Evolutionary conservation across 169 alveolate species (phyloP).

Genomic region (Plasmodium sp.): DNA sequence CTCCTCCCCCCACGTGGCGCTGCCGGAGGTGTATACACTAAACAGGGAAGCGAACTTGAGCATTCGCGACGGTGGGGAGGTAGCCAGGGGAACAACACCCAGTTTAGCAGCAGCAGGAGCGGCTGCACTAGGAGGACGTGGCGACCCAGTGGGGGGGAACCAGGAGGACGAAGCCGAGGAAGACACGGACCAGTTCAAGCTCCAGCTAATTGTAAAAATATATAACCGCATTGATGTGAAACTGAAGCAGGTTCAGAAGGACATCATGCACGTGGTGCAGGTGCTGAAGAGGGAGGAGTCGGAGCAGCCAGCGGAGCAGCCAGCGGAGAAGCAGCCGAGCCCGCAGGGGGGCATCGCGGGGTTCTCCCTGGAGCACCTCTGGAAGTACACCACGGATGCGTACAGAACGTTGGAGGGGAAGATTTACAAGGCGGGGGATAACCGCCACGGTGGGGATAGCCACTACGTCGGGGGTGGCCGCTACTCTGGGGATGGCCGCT

Average conservation of each 20-base stretch:
- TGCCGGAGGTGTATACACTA: background rate
- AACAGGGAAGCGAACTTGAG: background rate
- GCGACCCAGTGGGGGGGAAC: background rate
- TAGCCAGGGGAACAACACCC: background rate
- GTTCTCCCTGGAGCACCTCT: conserved; percentile 26
- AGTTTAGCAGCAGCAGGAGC: background rate
- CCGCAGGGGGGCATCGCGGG: background rate
- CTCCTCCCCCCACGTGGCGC: background rate
- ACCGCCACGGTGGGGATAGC: background rate
- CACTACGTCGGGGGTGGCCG: background rate
- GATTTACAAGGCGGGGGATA: background rate
- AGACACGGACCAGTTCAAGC: conserved; percentile 39
- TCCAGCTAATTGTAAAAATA: conserved; percentile 19
- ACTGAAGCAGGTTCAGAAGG: conserved; percentile 12
- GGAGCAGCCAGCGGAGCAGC: background rate
- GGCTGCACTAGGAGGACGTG: background rate
- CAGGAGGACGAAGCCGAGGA: background rate
- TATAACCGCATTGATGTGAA: conserved; percentile 8
- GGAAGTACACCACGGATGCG: conserved; percentile 10
- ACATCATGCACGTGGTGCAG: conserved; percentile 22
- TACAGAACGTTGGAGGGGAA: conserved; percentile 5
- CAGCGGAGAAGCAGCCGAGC: background rate
- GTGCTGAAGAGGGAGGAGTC: background rate
- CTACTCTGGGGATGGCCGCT: background rate
- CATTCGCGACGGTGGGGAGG: background rate